A percentile compares a stretch with the other conserved stretches of the same genome.
These are phyloP conservation scores for Fusarium incarnatum DNA, from an alignment of 2,329 filamentous ascomycete species.

Conservation along the genomic window DNA sequence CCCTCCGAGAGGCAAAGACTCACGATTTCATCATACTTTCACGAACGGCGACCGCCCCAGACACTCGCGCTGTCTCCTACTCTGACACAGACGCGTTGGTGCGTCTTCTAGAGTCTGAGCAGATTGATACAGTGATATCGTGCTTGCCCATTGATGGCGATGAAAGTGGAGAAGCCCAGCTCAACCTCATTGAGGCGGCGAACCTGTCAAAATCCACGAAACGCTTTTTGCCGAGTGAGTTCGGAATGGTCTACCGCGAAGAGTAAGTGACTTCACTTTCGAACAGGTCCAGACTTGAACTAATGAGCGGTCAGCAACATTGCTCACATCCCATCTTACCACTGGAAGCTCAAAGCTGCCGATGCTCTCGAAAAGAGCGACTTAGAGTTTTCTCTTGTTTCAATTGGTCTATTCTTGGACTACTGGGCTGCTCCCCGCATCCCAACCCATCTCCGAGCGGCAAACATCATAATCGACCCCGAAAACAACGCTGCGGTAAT, in stretches of 20 bases:
- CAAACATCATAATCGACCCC: neutral
- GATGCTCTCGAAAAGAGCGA: neutral
- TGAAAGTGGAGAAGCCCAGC: constrained; percentile 4
- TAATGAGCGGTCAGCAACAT: neutral
- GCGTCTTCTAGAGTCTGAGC: neutral
- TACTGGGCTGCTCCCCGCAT: neutral
- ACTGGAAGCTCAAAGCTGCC: neutral
- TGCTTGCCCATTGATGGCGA: neutral
- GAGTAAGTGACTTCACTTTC: neutral
- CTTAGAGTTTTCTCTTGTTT: neutral
- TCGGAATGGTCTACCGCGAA: neutral
- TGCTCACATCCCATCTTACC: neutral
- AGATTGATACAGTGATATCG: neutral
- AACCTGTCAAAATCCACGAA: neutral
- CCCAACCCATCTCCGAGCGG: neutral
- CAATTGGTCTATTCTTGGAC: neutral
- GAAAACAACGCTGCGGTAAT: neutral
- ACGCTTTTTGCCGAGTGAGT: constrained; percentile 2
- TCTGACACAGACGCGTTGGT: neutral
- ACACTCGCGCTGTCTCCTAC: neutral
- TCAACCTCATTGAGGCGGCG: constrained; percentile 1
- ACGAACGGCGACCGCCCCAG: neutral
- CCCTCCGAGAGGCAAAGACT: neutral
- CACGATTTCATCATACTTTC: neutral
- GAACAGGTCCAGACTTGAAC: accelerated